Evolutionary conservation across 164 flowering plant genomes (phyloP), one percentile per base, ranked within the genome.

Genomic region (Dillenia turbinata): DNA sequence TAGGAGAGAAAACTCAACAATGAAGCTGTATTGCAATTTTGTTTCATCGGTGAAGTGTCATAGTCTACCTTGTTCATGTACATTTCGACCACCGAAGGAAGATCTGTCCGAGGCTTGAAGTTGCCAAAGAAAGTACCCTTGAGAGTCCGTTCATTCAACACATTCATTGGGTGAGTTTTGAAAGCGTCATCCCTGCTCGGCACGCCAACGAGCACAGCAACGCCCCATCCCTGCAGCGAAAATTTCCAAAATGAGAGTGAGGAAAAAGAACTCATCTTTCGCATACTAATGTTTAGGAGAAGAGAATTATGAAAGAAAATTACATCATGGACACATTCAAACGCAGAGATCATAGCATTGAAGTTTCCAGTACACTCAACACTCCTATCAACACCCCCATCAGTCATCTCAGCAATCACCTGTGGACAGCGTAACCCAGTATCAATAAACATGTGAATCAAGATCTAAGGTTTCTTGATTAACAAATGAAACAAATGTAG

Each of bases 41-140:
- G 6, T 4, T 33, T 33, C 40, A 33, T 4, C 6, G 7, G 40
- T 33, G 40, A 33, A 33, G 40, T 33, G 40, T 33, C 5, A 10
- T 13, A 45, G 1, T 9, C 44, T 62, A 88, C 91, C 84, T 89
- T 89, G 62, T 76, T 87, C 92, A 89, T 80, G 78, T 83, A 85
- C 56, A 73, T 75, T 15, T 89, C 90, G 2, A 89, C 96, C 1
- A 85, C 85, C 0, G 71, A 58, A 11, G 96, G 89, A 66, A 89
- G 70, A 64, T 85, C 92, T 3, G 88, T 44, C 12, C 79, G 75
- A 0, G 90, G 86, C 62, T 82, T 89, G 73, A 78, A 83, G 73
- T 85, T 86, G 2, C 90, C 90, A 47, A 83, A 89, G 73, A 85
- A 85, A 24, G 92, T 86, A 12, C 89, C 90, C 66, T 75, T 82